A percentile compares a stretch with the other conserved stretches of the same genome.
These are phyloP conservation scores for Chrysochromulina parva DNA, from an alignment of 78 protist genomes.

Conservation along the genomic window DNA sequence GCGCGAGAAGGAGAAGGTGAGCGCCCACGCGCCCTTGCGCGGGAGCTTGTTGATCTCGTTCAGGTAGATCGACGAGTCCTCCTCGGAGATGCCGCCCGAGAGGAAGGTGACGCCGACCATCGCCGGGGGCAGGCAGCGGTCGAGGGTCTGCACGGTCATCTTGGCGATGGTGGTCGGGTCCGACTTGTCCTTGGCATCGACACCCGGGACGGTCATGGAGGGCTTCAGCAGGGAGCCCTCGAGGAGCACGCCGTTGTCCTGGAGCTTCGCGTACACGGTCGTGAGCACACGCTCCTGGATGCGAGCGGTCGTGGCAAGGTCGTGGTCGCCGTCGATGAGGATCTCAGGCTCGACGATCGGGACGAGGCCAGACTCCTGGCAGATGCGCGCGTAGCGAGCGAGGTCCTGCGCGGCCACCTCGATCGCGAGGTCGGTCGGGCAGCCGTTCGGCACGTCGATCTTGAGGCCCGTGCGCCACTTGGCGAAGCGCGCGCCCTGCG, in stretches of 20 bases:
- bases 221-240: conserved; percentile 91
- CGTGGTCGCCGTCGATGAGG: conserved; percentile 68
- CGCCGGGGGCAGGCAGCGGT: conserved; percentile 91
- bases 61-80: conserved; percentile 83
- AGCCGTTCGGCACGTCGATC: conserved; percentile 65
- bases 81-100: conserved; percentile 91
- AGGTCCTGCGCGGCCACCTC: conserved; percentile 79
- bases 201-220: conserved; percentile 87
- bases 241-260: conserved; percentile 51
- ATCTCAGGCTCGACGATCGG: conserved; percentile 97
- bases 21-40: conserved; percentile 71
- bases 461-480: conserved; percentile 87
- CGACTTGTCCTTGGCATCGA: conserved; percentile 32
- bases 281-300: conserved; percentile 39
- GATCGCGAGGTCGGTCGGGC: conserved; percentile 75
- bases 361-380: conserved; percentile 89
- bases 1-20: conserved; percentile 89
- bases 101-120: conserved; percentile 90
- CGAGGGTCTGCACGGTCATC: conserved; percentile 78
- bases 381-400: conserved; percentile 92
- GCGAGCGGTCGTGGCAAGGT: conserved; percentile 34
- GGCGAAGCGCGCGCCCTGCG: conserved; percentile 92
- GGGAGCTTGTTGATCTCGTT: conserved; percentile 83
- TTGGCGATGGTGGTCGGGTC: conserved; percentile 72
- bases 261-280: conserved; percentile 31